phyloP scores from a whole-genome alignment of 768 basidiomycete genomes.

The Cystobasidium onofrii region DNA sequence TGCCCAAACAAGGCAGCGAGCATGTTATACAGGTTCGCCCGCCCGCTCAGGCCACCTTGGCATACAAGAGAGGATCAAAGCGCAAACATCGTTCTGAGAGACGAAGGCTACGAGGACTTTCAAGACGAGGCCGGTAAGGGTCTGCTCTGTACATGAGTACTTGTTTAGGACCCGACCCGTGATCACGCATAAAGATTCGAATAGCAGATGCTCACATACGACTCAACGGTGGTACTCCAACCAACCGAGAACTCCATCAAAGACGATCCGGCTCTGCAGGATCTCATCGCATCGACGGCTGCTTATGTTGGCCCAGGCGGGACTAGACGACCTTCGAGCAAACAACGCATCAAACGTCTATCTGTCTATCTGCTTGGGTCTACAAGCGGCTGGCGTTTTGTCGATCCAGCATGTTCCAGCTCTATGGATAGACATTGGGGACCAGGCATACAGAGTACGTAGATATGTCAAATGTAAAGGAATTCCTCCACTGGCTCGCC shows the following conservation, averaged over 20 bases:
- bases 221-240: background rate
- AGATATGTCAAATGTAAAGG: background rate
- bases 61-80: background rate
- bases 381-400: constrained; percentile 11
- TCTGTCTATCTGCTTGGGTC: constrained; percentile 7
- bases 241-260: constrained; percentile 3
- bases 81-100: no score
- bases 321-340: background rate
- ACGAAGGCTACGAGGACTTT: no score
- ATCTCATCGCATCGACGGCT: background rate
- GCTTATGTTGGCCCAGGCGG: constrained; percentile 1
- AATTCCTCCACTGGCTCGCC: background rate
- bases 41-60: background rate
- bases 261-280: constrained; percentile 1
- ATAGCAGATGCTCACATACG: background rate
- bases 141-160: background rate
- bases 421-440: constrained; percentile 1
- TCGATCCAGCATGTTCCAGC: background rate
- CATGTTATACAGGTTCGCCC: no score
- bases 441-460: constrained; percentile 5
- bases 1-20: no score
- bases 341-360: background rate
- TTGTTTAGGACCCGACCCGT: background rate
- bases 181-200: background rate
- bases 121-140: no score